phyloP scores from a whole-genome alignment of 257 asterid genomes.

The Solanum paucissectum region DNA sequence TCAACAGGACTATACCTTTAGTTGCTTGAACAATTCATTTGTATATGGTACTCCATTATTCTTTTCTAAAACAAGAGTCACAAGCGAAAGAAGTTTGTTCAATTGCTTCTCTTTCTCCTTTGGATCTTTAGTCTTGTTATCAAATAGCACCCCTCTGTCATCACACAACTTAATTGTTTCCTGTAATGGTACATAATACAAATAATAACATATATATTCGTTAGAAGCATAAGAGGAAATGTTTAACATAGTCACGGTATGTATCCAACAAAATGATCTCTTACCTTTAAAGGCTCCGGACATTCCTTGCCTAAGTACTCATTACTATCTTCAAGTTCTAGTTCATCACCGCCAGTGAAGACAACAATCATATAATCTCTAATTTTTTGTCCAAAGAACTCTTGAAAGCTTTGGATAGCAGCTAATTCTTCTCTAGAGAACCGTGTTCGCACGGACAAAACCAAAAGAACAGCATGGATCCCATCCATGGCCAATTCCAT shows the following conservation, averaged over 20 bases:
- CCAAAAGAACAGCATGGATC: conserved; percentile 73
- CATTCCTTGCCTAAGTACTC: conserved; percentile 33
- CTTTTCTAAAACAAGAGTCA: conserved; percentile 24
- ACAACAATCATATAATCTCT: conserved; percentile 59
- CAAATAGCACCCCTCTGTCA: conserved; percentile 44
- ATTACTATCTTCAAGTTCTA: conserved; percentile 44
- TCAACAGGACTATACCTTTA: conserved; percentile 18
- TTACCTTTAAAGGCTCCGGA: conserved; percentile 46
- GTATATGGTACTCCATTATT: conserved; percentile 52
- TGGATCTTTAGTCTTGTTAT: conserved; percentile 45
- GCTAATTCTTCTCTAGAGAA: conserved; percentile 62
- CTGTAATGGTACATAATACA: conserved; percentile 3
- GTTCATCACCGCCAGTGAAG: conserved; percentile 78
- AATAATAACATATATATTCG: too few relatives aligned
- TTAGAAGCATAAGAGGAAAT: neutral
- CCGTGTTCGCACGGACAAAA: conserved; percentile 52
- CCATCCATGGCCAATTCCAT: conserved; percentile 76
- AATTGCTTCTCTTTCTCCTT: conserved; percentile 22
- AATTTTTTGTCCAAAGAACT: conserved; percentile 55
- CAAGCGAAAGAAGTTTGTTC: conserved; percentile 29
- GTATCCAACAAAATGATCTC: neutral
- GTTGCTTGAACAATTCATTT: conserved; percentile 27
- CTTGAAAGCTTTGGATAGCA: conserved; percentile 41
- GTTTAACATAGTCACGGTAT: neutral
- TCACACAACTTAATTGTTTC: conserved; percentile 41